phyloP scores from a whole-genome alignment of 108 stramenopile species.

The Nannochloropsis granulata region DNA sequence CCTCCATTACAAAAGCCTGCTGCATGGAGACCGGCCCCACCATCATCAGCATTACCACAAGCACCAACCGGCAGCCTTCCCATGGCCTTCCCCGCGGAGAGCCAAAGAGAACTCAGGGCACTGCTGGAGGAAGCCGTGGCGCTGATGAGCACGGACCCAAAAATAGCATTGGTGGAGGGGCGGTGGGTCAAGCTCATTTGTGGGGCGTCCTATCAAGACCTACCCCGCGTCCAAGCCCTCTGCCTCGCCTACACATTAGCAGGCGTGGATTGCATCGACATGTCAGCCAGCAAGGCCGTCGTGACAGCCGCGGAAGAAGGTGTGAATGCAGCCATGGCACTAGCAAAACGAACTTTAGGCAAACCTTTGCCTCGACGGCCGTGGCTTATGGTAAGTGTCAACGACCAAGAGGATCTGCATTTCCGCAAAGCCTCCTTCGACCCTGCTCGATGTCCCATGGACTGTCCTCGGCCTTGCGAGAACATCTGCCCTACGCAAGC shows the following conservation, averaged over 20 bases:
- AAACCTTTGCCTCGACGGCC: slow-evolving; percentile 12
- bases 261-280: slow-evolving; percentile 36
- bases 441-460: slow-evolving; percentile 11
- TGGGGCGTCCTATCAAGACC: slow-evolving; percentile 36
- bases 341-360: not conserved
- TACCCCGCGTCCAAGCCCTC: slow-evolving; percentile 27
- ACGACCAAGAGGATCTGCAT: slow-evolving; percentile 30
- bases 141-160: not conserved
- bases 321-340: slow-evolving; percentile 7
- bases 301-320: slow-evolving; percentile 27
- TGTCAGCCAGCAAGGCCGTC: slow-evolving; percentile 25
- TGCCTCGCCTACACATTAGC: slow-evolving; percentile 28
- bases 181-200: slow-evolving; percentile 38
- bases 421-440: slow-evolving; percentile 33
- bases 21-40: not conserved
- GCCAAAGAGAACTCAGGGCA: not conserved
- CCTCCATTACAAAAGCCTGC: not conserved
- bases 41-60: not conserved
- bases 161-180: slow-evolving; percentile 3
- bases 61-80: too few relatives aligned
- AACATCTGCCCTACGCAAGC: slow-evolving; percentile 27
- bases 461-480: slow-evolving; percentile 31
- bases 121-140: not conserved
- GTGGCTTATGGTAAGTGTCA: slow-evolving; percentile 33
- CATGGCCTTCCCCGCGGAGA: not conserved